phyloP scores from a whole-genome alignment of 352 stramenopile species.

The Elongisporangium prolatum region DNA sequence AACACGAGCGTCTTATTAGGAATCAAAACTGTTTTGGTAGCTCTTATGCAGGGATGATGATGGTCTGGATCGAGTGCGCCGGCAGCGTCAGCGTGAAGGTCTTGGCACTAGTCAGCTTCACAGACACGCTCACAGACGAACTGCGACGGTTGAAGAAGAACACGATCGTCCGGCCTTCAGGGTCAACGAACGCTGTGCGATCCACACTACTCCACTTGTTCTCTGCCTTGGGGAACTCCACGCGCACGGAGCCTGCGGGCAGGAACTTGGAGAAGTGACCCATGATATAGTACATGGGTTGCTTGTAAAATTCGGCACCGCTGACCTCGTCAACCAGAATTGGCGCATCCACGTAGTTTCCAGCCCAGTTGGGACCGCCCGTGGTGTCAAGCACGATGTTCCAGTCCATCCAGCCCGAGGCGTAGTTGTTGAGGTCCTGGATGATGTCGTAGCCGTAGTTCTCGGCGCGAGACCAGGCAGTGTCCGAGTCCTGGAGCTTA shows the following conservation, averaged over 20 bases:
- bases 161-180: slow-evolving; percentile 21
- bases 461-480: slow-evolving; percentile 39
- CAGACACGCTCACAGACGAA: slow-evolving; percentile 19
- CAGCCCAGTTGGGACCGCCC: slow-evolving; percentile 45
- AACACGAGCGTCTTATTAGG: neutral
- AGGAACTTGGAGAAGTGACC: slow-evolving; percentile 66
- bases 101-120: slow-evolving; percentile 15
- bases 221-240: slow-evolving; percentile 26
- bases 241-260: slow-evolving; percentile 31
- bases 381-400: slow-evolving; percentile 53
- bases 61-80: slow-evolving; percentile 25
- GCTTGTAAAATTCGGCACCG: slow-evolving; percentile 54
- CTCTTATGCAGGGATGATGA: slow-evolving; percentile 12
- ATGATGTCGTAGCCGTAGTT: slow-evolving; percentile 60
- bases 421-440: slow-evolving; percentile 50
- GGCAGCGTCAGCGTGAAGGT: slow-evolving; percentile 19
- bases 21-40: neutral
- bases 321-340: slow-evolving; percentile 43
- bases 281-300: slow-evolving; percentile 71
- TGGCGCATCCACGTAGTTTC: slow-evolving; percentile 36
- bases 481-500: slow-evolving; percentile 22
- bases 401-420: slow-evolving; percentile 70
- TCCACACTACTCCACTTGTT: slow-evolving; percentile 17
- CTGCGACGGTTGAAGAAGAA: slow-evolving; percentile 34
- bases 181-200: slow-evolving; percentile 29